Evolutionary conservation across 257 asterid genomes (phyloP).

Genomic region (Lavandula angustifolia): DNA sequence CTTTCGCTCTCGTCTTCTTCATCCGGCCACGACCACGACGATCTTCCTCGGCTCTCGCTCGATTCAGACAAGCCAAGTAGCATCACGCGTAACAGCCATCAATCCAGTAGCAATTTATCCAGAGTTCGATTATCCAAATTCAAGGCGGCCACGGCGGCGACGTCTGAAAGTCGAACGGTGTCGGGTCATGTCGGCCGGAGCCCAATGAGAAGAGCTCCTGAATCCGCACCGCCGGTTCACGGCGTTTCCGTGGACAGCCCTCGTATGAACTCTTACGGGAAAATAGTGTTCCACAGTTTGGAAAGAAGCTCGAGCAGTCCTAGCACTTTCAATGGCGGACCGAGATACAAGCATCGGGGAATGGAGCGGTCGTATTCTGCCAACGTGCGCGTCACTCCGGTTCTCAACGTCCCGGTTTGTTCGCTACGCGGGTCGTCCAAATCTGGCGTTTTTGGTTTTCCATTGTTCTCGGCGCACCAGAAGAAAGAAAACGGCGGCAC

Average conservation of each 20-base stretch:
- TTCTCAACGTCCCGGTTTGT: constrained; percentile 90
- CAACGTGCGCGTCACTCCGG: constrained; percentile 84
- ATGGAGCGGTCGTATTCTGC: constrained; percentile 95
- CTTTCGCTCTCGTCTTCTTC: constrained; percentile 74
- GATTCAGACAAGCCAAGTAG: constrained; percentile 55
- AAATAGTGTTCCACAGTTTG: constrained; percentile 80
- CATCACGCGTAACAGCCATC: constrained; percentile 35
- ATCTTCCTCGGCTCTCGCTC: constrained; percentile 64
- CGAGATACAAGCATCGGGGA: constrained; percentile 67
- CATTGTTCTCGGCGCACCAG: constrained; percentile 70
- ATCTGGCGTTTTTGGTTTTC: constrained; percentile 79
- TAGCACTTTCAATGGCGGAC: constrained; percentile 76
- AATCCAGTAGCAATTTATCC: constrained; percentile 40
- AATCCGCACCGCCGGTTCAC: constrained; percentile 39
- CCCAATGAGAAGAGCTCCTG: constrained; percentile 48
- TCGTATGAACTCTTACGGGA: constrained; percentile 88
- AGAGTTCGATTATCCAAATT: constrained; percentile 52
- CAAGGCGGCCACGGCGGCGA: constrained; percentile 35
- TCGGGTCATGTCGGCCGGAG: constrained; percentile 50
- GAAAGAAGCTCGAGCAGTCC: constrained; percentile 99
- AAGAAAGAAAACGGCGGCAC: constrained; percentile 42
- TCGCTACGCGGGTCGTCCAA: constrained; percentile 79
- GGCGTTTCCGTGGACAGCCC: constrained; percentile 86
- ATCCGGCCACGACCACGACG: constrained; percentile 76
- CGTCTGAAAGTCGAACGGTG: constrained; percentile 52